Evolutionary conservation across 305 asterid genomes (phyloP), one percentile per base, ranked within the genome.

Genomic region (Caryopteris hybrid): DNA sequence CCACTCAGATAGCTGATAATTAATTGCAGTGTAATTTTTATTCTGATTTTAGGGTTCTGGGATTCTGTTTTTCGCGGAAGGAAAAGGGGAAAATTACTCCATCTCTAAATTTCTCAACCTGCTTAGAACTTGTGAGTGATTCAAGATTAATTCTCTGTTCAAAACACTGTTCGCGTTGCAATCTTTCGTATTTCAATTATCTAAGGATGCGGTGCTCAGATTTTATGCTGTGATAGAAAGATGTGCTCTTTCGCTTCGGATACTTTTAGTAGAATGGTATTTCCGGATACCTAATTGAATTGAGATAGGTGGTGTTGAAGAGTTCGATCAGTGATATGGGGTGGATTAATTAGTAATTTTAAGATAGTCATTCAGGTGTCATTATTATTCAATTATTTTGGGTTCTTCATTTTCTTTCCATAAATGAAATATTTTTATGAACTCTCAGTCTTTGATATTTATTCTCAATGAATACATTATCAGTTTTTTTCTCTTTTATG

Each of bases 41-140:
- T 74, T 61, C 70, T 8, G 18, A 13, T 39, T 47, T 64, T 70
- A 70, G 76, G 76, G 80, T 65, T 75, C 33, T 42, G 58, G 48
- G 42, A 29, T 54, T 56, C 25, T 21, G 1, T 36, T 14, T 42
- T 34, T 54, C 1, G 31, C 33, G 31, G 61, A 42, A 17, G 5
- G n/a, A 17, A 22, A 42, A 17, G 66, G 54, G 18, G 20, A 25
- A 13, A 2, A n/a, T 11, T 50, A 21, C 39, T 8, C 34, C 12
- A 13, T 43, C 60, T 23, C 50, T 21, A 53, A 64, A 33, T 45
- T 61, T 18, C 16, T 42, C 33, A 18, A 54, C 51, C 51, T 31
- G 31, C 48, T 43, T 13, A 12, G n/a, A 31, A 69, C 56, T 33
- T 22, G 79, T 69, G 21, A 69, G 72, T 38, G 22, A 42, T 55